phyloP scores from a whole-genome alignment of 225 moss, liverwort and hornwort genomes.

The Marchantia polymorpha region DNA sequence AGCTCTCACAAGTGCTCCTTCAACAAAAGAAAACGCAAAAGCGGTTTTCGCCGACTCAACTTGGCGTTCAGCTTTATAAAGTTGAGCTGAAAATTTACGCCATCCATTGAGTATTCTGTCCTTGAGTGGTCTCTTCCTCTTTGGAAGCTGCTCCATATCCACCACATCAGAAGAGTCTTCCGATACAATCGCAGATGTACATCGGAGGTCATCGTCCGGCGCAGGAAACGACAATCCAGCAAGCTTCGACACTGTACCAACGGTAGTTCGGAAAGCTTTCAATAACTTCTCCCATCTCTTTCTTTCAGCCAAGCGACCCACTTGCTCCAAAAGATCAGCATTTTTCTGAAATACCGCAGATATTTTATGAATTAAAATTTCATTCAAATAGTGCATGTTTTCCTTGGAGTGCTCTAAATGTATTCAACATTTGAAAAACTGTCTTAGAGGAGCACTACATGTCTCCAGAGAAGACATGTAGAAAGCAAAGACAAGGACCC shows the following conservation, averaged over 20 bases:
- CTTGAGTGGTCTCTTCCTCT: conserved; percentile 68
- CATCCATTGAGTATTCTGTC: conserved; percentile 55
- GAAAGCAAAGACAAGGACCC: not conserved
- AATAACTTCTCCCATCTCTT: conserved; percentile 83
- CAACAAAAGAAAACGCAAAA: conserved; percentile 94
- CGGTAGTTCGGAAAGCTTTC: conserved; percentile 63
- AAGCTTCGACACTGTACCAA: conserved; percentile 59
- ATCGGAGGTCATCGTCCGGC: conserved; percentile 2
- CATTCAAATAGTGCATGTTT: not conserved
- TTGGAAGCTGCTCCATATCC: conserved; percentile 54
- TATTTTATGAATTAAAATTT: not conserved
- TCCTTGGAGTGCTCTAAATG: not conserved
- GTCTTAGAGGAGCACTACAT: not conserved
- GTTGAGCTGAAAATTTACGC: conserved; percentile 63
- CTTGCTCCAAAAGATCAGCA: conserved; percentile 58
- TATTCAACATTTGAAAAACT: not conserved
- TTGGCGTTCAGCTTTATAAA: conserved; percentile 90
- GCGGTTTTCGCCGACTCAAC: conserved; percentile 85
- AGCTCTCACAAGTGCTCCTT: conserved; percentile 92
- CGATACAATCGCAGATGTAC: conserved; percentile 15
- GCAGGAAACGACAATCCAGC: conserved; percentile 48
- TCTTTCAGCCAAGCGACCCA: conserved; percentile 68
- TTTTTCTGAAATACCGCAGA: conserved; percentile 51
- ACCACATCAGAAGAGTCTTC: conserved; percentile 19
- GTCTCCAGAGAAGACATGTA: not conserved